Conservation (phyloP, 2,329 filamentous ascomycete genomes). For the Colletotrichum sojae region DNA sequence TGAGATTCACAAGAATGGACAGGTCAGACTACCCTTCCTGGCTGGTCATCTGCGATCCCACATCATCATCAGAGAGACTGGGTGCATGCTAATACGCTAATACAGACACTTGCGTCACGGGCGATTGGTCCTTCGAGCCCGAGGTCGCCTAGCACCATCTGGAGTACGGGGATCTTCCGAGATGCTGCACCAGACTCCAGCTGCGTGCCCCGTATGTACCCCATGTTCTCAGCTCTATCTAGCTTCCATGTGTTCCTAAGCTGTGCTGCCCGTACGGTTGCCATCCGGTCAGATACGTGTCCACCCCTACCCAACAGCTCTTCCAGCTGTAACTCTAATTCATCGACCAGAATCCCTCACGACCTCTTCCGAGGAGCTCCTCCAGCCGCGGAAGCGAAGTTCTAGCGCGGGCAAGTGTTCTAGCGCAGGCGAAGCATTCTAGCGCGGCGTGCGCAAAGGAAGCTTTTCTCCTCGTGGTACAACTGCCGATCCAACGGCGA, state of each 20-base stretch:
- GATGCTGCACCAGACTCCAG: conserved; percentile 22
- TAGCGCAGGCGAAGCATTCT: conserved; percentile 28
- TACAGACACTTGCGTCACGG: neutral
- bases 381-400: neutral
- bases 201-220: too few relatives aligned
- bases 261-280: neutral
- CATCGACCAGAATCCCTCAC: neutral
- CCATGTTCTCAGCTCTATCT: neutral
- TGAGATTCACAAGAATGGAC: conserved; percentile 11
- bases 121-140: conserved; percentile 1
- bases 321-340: neutral
- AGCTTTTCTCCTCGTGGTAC: conserved; percentile 29
- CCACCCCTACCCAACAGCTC: neutral
- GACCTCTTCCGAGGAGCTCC: neutral
- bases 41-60: conserved; percentile 35
- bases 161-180: conserved; percentile 24
- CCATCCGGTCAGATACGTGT: neutral
- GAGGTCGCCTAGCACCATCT: conserved; percentile 6
- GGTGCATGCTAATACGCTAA: conserved; percentile 1
- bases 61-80: conserved; percentile 7
- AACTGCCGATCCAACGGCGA: conserved; percentile 23
- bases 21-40: conserved; percentile 12
- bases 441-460: conserved; percentile 24
- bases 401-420: neutral
- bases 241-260: neutral